Conservation (phyloP, 2,329 filamentous ascomycete species). For the Diaporthe velutina region DNA sequence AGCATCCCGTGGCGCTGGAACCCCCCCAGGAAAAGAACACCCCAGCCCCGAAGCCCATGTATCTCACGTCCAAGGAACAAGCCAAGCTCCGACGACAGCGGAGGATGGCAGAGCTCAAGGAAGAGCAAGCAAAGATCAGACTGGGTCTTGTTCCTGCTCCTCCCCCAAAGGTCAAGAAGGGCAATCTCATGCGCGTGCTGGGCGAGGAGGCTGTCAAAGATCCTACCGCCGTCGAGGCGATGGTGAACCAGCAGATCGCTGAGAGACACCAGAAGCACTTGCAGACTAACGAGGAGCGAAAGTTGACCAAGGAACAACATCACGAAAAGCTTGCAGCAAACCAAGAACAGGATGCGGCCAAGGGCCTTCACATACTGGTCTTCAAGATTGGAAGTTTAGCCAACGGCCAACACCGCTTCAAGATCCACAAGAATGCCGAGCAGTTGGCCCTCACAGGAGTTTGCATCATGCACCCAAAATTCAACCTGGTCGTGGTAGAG, state of each 20-base stretch:
- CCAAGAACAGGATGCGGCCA: slow-evolving; percentile 88
- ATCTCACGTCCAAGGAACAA: slow-evolving; percentile 90
- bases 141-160: slow-evolving; percentile 90
- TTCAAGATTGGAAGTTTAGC: slow-evolving; percentile 92
- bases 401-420: slow-evolving; percentile 93
- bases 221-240: slow-evolving; percentile 94
- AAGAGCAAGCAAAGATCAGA: slow-evolving; percentile 95
- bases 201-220: slow-evolving; percentile 94
- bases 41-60: slow-evolving; percentile 88
- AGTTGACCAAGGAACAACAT: slow-evolving; percentile 88
- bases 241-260: slow-evolving; percentile 92
- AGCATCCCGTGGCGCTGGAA: slow-evolving; percentile 91
- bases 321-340: slow-evolving; percentile 86
- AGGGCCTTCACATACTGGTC: slow-evolving; percentile 87
- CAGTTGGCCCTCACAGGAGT: slow-evolving; percentile 88
- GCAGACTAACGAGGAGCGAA: slow-evolving; percentile 83
- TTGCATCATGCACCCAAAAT: slow-evolving; percentile 90
- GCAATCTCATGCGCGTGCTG: slow-evolving; percentile 96
- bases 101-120: slow-evolving; percentile 92
- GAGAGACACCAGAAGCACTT: slow-evolving; percentile 86
- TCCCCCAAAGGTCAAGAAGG: slow-evolving; percentile 96
- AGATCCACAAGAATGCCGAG: slow-evolving; percentile 92
- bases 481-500: slow-evolving; percentile 92
- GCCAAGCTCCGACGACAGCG: slow-evolving; percentile 91
- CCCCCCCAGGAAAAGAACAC: slow-evolving; percentile 90